Evolutionary conservation across 2,329 filamentous ascomycete genomes (phyloP).

Genomic region (Thyridium curvatum): DNA sequence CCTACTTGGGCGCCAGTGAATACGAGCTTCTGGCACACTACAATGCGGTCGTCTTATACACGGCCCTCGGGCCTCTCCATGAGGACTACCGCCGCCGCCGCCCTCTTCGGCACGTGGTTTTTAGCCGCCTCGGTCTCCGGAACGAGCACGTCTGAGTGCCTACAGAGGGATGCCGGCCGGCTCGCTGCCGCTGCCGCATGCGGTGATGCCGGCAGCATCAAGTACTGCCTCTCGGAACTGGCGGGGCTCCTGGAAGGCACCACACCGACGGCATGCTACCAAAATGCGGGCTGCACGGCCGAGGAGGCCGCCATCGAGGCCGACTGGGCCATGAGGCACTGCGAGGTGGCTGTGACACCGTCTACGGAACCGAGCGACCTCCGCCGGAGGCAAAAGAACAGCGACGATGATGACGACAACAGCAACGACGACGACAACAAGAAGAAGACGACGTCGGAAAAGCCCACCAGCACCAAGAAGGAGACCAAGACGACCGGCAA

Average conservation of each 20-base stretch:
- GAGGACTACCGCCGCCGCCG: slow-evolving; percentile 16
- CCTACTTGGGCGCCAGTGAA: too few relatives aligned
- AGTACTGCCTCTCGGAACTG: slow-evolving; percentile 31
- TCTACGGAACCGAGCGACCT: slow-evolving; percentile 9
- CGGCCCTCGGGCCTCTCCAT: slow-evolving; percentile 7
- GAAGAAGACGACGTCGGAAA: slow-evolving; percentile 34
- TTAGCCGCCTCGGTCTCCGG: slow-evolving; percentile 23
- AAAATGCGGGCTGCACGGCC: slow-evolving; percentile 25
- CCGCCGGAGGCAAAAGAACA: slow-evolving; percentile 10
- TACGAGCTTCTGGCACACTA: too few relatives aligned
- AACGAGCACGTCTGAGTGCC: slow-evolving; percentile 27
- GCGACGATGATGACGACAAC: slow-evolving; percentile 2
- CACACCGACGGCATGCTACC: slow-evolving; percentile 28
- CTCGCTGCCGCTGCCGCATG: slow-evolving; percentile 35
- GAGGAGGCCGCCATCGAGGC: slow-evolving; percentile 27
- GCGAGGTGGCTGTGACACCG: slow-evolving; percentile 12
- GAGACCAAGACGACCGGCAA: slow-evolving; percentile 18
- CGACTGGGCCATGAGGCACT: slow-evolving; percentile 22
- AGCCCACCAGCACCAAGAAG: slow-evolving; percentile 19
- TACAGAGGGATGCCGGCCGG: slow-evolving; percentile 27
- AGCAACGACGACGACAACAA: slow-evolving; percentile 2
- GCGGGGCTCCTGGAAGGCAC: slow-evolving; percentile 14
- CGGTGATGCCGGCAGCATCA: slow-evolving; percentile 33
- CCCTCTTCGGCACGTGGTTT: slow-evolving; percentile 19
- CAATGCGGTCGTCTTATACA: too few relatives aligned